phyloP scores from a whole-genome alignment of 2,329 filamentous ascomycete species.

The Fusarium udum region DNA sequence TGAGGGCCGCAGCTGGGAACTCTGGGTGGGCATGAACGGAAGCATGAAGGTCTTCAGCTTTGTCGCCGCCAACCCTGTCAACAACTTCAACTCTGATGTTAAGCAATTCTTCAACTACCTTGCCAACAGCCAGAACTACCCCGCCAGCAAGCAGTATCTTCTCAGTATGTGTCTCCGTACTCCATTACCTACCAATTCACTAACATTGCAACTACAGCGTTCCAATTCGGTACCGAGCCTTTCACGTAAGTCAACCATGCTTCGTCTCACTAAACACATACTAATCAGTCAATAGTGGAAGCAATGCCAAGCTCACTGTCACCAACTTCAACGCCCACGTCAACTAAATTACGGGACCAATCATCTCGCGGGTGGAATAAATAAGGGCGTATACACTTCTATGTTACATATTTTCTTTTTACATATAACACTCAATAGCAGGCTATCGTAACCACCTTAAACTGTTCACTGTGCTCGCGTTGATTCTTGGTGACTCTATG shows the following conservation, averaged over 20 bases:
- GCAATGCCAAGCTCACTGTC: slow-evolving; percentile 2
- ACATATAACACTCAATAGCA: not conserved
- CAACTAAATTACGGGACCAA: not conserved
- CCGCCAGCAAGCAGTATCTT: slow-evolving; percentile 8
- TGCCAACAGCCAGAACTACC: slow-evolving; percentile 4
- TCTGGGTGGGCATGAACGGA: slow-evolving; percentile 11
- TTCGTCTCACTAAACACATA: rapidly evolving
- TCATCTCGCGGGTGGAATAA: no score
- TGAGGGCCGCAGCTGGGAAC: slow-evolving; percentile 11
- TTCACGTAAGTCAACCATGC: not conserved
- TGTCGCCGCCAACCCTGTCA: not conserved
- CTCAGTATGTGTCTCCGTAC: not conserved
- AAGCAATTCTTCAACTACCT: slow-evolving; percentile 25
- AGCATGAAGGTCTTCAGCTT: slow-evolving; percentile 22
- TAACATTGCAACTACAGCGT: not conserved
- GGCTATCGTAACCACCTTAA: not conserved
- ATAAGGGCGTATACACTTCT: not conserved
- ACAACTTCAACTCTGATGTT: slow-evolving; percentile 18
- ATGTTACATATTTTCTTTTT: not conserved
- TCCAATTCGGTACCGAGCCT: slow-evolving; percentile 15
- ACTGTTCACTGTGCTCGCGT: no score
- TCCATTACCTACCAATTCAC: not conserved
- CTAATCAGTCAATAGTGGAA: not conserved
- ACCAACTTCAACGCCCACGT: slow-evolving; percentile 17
- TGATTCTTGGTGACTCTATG: not conserved